A percentile compares a stretch with the other conserved stretches of the same genome.
These are phyloP conservation scores for Ormosia emarginata DNA, from an alignment of 306 rosid genomes.

Conservation along the genomic window DNA sequence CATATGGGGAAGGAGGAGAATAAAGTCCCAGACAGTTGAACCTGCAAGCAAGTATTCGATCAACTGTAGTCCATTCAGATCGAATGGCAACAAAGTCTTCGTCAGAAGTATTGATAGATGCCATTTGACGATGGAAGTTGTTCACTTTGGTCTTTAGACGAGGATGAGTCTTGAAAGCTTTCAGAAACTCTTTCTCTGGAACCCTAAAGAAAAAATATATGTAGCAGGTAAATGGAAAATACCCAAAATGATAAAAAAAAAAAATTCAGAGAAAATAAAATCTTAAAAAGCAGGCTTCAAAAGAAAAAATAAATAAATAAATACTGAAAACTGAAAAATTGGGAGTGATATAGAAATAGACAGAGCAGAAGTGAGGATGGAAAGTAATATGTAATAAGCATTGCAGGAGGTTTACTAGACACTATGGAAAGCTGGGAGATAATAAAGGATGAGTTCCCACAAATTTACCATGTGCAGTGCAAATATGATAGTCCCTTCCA, in stretches of 20 bases:
- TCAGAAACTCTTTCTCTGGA: slow-evolving; percentile 88
- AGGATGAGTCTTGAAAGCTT: slow-evolving; percentile 87
- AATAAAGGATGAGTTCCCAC: slow-evolving; percentile 12
- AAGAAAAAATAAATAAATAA: neutral
- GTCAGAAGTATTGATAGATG: slow-evolving; percentile 60
- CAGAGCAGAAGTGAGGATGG: neutral
- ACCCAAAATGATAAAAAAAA: slow-evolving; percentile 9
- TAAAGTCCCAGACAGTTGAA: slow-evolving; percentile 25
- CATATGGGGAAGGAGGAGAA: slow-evolving; percentile 16
- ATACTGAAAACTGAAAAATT: neutral
- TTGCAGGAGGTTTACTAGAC: slow-evolving; percentile 16
- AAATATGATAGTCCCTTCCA: slow-evolving; percentile 95
- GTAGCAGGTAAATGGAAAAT: slow-evolving; percentile 27
- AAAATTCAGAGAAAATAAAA: slow-evolving; percentile 6
- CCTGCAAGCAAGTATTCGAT: slow-evolving; percentile 95
- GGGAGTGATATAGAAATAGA: neutral
- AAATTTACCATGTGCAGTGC: slow-evolving; percentile 86
- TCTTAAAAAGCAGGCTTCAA: neutral
- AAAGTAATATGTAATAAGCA: slow-evolving; percentile 13
- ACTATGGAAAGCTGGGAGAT: neutral
- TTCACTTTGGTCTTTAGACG: slow-evolving; percentile 80
- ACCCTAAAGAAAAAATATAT: slow-evolving; percentile 54
- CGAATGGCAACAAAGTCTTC: slow-evolving; percentile 96
- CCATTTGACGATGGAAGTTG: slow-evolving; percentile 84
- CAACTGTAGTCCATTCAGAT: slow-evolving; percentile 98